Conservation (phyloP, 805 yeast species). For the Lachancea lanzarotensis region DNA sequence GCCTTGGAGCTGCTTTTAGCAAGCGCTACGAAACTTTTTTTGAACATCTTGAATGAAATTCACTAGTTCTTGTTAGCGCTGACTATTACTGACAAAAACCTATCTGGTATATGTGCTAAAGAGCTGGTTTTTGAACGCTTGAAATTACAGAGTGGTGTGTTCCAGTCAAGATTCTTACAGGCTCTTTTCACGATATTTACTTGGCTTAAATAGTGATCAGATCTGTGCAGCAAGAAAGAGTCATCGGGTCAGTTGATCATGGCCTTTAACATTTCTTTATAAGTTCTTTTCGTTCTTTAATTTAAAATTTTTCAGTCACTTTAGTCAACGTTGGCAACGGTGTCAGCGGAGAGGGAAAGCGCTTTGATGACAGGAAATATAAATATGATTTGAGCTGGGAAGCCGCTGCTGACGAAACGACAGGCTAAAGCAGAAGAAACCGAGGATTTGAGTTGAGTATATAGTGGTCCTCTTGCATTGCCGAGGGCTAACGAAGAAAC, state of each 20-base stretch:
- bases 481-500: too few relatives aligned
- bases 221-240: background rate
- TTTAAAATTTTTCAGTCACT: constrained; percentile 4
- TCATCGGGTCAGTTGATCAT: background rate
- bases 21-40: constrained; percentile 8
- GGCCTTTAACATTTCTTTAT: background rate
- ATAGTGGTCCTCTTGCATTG: too few relatives aligned
- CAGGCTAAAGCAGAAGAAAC: too few relatives aligned
- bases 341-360: background rate
- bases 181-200: too few relatives aligned
- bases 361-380: background rate
- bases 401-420: too few relatives aligned
- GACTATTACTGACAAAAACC: too few relatives aligned
- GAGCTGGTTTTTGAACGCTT: too few relatives aligned
- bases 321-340: background rate
- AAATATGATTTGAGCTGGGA: background rate
- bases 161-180: too few relatives aligned
- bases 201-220: background rate
- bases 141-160: too few relatives aligned
- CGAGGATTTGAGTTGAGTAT: too few relatives aligned
- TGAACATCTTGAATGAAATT: constrained; percentile 2
- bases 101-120: too few relatives aligned
- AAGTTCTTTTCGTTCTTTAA: background rate
- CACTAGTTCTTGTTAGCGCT: too few relatives aligned
- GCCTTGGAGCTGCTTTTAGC: constrained; percentile 13